phyloP scores from a whole-genome alignment of 805 yeast genomes.

The Kockiozyma suomiensis region DNA sequence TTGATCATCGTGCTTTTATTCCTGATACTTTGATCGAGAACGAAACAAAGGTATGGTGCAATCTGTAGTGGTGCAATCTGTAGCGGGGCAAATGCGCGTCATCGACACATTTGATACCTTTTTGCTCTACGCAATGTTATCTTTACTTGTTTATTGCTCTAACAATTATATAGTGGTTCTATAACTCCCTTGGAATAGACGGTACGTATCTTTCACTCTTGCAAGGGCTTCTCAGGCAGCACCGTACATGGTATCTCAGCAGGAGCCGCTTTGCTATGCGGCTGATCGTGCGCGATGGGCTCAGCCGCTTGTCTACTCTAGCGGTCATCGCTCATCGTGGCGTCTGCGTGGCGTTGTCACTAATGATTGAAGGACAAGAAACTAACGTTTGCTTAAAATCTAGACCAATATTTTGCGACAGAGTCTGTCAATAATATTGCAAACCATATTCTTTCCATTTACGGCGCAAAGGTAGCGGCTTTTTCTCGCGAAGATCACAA shows the following conservation, averaged over 20 bases:
- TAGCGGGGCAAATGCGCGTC: background rate
- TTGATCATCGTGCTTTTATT: slow-evolving; percentile 83
- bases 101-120: background rate
- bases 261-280: background rate
- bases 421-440: slow-evolving; percentile 81
- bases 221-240: too few species aligned
- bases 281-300: background rate
- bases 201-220: slow-evolving; percentile 44
- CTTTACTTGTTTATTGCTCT: background rate
- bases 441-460: slow-evolving; percentile 80
- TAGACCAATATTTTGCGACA: slow-evolving; percentile 77
- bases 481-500: slow-evolving; percentile 61
- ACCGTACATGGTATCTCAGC: too few species aligned
- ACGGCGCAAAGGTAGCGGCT: slow-evolving; percentile 91
- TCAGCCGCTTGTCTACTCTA: too few species aligned
- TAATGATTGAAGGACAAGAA: background rate
- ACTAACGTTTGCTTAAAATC: background rate
- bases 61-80: background rate
- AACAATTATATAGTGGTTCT: slow-evolving; percentile 62
- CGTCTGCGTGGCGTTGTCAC: slow-evolving; percentile 3
- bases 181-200: slow-evolving; percentile 83
- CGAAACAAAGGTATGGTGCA: slow-evolving; percentile 57
- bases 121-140: background rate
- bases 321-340: background rate
- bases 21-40: slow-evolving; percentile 84